Evolutionary conservation across 2,329 filamentous ascomycete genomes (phyloP).

Genomic region (Xylogone sp.): DNA sequence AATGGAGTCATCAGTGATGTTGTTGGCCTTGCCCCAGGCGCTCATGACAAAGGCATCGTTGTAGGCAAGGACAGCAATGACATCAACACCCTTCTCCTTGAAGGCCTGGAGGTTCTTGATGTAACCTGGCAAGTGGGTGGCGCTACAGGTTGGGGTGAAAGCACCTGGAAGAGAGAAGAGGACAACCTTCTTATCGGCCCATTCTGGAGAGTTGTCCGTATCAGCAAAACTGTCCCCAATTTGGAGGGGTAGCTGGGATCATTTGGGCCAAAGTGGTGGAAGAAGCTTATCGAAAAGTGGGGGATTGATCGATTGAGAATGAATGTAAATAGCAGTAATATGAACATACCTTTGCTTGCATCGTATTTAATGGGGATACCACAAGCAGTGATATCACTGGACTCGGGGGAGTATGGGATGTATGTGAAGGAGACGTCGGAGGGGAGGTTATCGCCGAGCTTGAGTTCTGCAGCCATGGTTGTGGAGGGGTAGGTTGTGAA

Average conservation of each 20-base stretch:
- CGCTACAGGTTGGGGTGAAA: constrained; percentile 68
- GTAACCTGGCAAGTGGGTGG: constrained; percentile 65
- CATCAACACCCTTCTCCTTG: constrained; percentile 63
- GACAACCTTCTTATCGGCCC: constrained; percentile 67
- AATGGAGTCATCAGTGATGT: constrained; percentile 59
- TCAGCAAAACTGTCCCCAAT: neutral
- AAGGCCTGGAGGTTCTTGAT: constrained; percentile 57
- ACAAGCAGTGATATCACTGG: constrained; percentile 66
- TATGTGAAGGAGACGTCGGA: constrained; percentile 78
- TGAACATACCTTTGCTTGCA: constrained; percentile 62
- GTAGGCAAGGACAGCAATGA: constrained; percentile 63
- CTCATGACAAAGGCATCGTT: constrained; percentile 71
- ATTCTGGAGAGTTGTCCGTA: constrained; percentile 41
- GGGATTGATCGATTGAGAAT: neutral
- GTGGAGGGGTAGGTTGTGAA: neutral
- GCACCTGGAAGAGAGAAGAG: constrained; percentile 66
- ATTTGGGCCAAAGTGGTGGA: neutral
- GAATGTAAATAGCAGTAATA: neutral
- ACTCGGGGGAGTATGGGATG: constrained; percentile 71
- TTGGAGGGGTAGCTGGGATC: constrained; percentile 1
- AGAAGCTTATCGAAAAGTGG: constrained; percentile 2
- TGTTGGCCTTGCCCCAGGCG: constrained; percentile 69
- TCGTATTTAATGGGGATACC: constrained; percentile 75
- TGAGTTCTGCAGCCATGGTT: constrained; percentile 21
- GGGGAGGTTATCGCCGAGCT: constrained; percentile 81